Conservation (phyloP, 1,284 basidiomycete species). For the Anthracocystis setariae region DNA sequence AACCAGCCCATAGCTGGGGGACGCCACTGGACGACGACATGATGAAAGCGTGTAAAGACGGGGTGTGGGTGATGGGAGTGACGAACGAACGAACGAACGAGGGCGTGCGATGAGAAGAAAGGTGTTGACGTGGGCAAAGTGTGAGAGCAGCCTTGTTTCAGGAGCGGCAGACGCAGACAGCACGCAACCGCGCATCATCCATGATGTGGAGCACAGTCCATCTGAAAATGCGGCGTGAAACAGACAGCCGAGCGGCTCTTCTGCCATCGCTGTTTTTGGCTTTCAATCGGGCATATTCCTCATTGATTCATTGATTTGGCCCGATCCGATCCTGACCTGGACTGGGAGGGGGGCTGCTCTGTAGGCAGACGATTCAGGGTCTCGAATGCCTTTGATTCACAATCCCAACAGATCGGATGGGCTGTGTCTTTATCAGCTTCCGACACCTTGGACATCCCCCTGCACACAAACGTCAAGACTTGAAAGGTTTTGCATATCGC, state of each 20-base stretch:
- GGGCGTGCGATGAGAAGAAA: too few relatives aligned
- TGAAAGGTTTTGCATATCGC: conserved; percentile 30
- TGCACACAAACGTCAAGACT: conserved; percentile 5
- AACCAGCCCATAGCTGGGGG: conserved; percentile 41
- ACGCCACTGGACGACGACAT: conserved; percentile 34
- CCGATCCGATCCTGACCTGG: too few relatives aligned
- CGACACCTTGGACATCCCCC: too few relatives aligned
- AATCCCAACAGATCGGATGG: too few relatives aligned
- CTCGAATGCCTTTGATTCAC: too few relatives aligned
- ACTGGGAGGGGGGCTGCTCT: too few relatives aligned
- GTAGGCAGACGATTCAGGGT: too few relatives aligned
- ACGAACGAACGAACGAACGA: background rate
- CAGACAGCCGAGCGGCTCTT: conserved; percentile 2
- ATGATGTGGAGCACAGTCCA: conserved; percentile 9
- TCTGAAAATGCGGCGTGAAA: conserved; percentile 12
- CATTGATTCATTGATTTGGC: too few relatives aligned
- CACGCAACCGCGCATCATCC: background rate
- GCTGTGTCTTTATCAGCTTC: too few relatives aligned
- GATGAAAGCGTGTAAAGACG: background rate
- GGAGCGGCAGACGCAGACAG: background rate
- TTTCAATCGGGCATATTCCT: background rate
- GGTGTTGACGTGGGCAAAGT: background rate
- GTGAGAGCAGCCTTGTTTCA: background rate
- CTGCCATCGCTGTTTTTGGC: too few relatives aligned
- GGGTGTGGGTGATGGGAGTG: background rate